These are phyloP conservation scores for Komagataella kurtzmanii DNA, from an alignment of 805 yeast species.

Conservation along the genomic window DNA sequence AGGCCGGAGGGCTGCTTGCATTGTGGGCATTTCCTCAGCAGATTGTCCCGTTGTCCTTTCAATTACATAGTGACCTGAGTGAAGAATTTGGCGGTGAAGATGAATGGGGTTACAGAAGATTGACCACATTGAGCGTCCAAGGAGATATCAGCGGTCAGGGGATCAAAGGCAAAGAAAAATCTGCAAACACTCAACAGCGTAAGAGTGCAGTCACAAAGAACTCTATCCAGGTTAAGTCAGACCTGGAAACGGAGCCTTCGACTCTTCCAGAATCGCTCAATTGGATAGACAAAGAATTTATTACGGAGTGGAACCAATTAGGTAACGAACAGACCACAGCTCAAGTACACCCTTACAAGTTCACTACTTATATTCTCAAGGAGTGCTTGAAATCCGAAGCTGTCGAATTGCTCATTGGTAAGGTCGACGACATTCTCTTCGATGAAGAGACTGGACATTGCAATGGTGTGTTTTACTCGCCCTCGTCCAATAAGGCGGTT, in stretches of 20 bases:
- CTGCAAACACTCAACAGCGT: neutral
- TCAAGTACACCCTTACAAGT: conserved; percentile 91
- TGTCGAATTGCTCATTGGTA: conserved; percentile 77
- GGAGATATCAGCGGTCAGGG: conserved; percentile 44
- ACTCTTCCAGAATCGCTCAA: conserved; percentile 49
- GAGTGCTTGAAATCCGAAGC: conserved; percentile 75
- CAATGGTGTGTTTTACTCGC: conserved; percentile 53
- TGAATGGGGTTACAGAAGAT: conserved; percentile 87
- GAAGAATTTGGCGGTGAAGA: conserved; percentile 68
- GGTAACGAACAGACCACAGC: conserved; percentile 88
- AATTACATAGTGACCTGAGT: conserved; percentile 72
- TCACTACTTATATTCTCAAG: conserved; percentile 71
- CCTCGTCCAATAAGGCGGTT: conserved; percentile 20
- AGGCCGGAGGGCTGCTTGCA: conserved; percentile 92
- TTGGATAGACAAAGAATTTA: conserved; percentile 60
- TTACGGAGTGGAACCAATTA: conserved; percentile 61
- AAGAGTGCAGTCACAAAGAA: conserved; percentile 17
- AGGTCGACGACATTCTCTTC: conserved; percentile 56
- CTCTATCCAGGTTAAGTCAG: conserved; percentile 17
- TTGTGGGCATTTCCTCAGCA: conserved; percentile 96
- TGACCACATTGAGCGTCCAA: conserved; percentile 77
- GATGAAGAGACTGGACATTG: conserved; percentile 55
- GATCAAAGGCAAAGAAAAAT: conserved; percentile 1
- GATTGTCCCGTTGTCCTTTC: conserved; percentile 78
- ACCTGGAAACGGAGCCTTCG: conserved; percentile 5